Conservation (phyloP, 2,329 filamentous ascomycete species). For the Ilyonectria sp. region DNA sequence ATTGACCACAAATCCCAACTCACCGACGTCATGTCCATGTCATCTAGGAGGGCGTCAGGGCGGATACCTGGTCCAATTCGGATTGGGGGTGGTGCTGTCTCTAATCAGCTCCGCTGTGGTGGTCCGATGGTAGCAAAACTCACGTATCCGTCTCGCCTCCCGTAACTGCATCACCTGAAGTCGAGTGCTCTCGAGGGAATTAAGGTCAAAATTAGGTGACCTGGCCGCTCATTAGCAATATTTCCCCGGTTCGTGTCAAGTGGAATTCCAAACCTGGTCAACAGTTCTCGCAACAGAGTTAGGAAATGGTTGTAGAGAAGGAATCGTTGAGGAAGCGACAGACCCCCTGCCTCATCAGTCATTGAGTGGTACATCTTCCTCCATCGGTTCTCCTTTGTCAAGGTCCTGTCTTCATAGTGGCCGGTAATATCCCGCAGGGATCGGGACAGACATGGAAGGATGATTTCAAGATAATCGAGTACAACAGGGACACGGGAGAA, state of each 20-base stretch:
- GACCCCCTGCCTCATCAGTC: slow-evolving; percentile 66
- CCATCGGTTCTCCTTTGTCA: slow-evolving; percentile 68
- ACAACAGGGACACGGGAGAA: slow-evolving; percentile 65
- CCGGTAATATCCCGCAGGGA: slow-evolving; percentile 68
- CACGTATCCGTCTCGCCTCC: slow-evolving; percentile 68
- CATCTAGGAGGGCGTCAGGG: slow-evolving; percentile 52
- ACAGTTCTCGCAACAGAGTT: slow-evolving; percentile 63
- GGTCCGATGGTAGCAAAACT: slow-evolving; percentile 40
- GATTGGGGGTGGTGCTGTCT: slow-evolving; percentile 54
- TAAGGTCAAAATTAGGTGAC: slow-evolving; percentile 69
- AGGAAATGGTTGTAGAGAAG: slow-evolving; percentile 71
- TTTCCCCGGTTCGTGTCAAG: neutral
- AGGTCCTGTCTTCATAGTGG: slow-evolving; percentile 66
- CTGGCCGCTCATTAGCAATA: slow-evolving; percentile 44
- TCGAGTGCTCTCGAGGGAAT: slow-evolving; percentile 65
- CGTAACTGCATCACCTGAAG: slow-evolving; percentile 66
- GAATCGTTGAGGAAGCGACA: slow-evolving; percentile 68
- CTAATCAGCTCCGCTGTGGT: slow-evolving; percentile 26
- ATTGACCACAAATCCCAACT: neutral
- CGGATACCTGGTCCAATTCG: slow-evolving; percentile 54
- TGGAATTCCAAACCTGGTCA: slow-evolving; percentile 61
- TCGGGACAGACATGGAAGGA: slow-evolving; percentile 69
- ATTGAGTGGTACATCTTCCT: slow-evolving; percentile 71
- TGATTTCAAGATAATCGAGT: slow-evolving; percentile 68
- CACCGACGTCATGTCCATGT: slow-evolving; percentile 39